Percentiles rank a stretch among this genome's conserved stretches.
These are phyloP conservation scores for Astragalus membranaceus DNA, from an alignment of 306 rosid genomes.

Conservation along the genomic window DNA sequence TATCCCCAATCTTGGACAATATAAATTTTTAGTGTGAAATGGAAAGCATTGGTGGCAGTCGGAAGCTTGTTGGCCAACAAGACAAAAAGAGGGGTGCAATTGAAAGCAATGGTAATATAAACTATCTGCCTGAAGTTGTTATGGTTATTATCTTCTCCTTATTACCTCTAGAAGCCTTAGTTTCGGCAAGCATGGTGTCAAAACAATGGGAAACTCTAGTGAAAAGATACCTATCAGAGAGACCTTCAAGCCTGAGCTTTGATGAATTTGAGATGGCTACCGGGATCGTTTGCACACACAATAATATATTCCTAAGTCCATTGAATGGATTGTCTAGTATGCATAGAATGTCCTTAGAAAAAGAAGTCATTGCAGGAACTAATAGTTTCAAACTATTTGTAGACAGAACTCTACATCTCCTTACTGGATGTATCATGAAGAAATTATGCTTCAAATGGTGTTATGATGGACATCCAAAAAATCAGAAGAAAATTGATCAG, in stretches of 20 bases:
- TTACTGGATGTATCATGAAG: not conserved
- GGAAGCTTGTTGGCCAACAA: too few species aligned
- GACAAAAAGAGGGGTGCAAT: not conserved
- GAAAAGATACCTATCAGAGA: too few species aligned
- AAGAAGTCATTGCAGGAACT: not conserved
- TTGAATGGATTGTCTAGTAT: not conserved
- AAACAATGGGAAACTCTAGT: not conserved
- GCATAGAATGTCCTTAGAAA: not conserved
- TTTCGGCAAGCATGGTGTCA: not conserved
- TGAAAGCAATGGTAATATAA: not conserved
- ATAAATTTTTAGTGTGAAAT: too few species aligned
- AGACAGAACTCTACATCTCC: too few species aligned
- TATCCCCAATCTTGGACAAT: too few species aligned
- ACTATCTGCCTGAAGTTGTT: not conserved
- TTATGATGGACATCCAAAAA: not conserved
- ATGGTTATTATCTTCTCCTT: not conserved
- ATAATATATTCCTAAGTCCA: not conserved
- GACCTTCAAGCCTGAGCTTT: too few species aligned
- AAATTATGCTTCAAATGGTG: not conserved
- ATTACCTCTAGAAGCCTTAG: not conserved
- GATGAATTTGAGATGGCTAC: too few species aligned
- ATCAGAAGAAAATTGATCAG: not conserved
- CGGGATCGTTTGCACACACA: not conserved
- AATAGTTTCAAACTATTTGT: not conserved
- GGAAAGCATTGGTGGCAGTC: too few species aligned